Evolutionary conservation across 2,329 filamentous ascomycete genomes (phyloP), one percentile per base, ranked within the genome.

Genomic region (Diaporthe ilicicola): DNA sequence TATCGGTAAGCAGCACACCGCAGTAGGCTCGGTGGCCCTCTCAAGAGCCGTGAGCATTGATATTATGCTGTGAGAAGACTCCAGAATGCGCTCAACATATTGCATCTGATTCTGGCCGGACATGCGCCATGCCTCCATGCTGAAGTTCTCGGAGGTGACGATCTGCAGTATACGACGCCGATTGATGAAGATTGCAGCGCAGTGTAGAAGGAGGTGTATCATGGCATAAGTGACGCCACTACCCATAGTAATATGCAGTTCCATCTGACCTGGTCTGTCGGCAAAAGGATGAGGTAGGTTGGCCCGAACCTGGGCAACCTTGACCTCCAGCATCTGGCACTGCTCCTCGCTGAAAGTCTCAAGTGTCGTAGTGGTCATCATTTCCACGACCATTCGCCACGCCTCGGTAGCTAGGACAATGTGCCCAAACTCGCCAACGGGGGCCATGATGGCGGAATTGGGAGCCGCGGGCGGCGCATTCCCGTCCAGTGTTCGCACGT

Each of bases 231-330:
- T 90, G 75, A 87, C 88, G 69, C 88, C 88, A 54, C 88, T 89
- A 44, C 88, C 88, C 88, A 90, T 90, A 24, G 88, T 90, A 76
- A 90, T 89, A 78, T 90, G 88, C 6, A 90, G 81, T 75, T 86
- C 88, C 76, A 90, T 88, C 79, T 90, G 88, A 48, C 86, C 87
- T 0, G 87, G 86, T 79, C 90, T 90, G 76, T 90, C 88, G 73
- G 88, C 83, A 70, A 88, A 89, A 78, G 90, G 88, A 81, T 88
- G 85, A 1, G 88, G 88, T 54, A 90, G 79, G 1, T 85, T 85
- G 72, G 82, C 82, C 39, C 88, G 86, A 13, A 90, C 85, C 10
- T 81, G 79, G 42, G 90, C 87, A 70, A 90, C 89, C 69, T 88
- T 87, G 29, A 79, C 82, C 74, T 89, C 85, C 5, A 90, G 81